Evolutionary conservation across 768 basidiomycete genomes (phyloP), one percentile per base, ranked within the genome.

Genomic region (Trametes sanguinea): DNA sequence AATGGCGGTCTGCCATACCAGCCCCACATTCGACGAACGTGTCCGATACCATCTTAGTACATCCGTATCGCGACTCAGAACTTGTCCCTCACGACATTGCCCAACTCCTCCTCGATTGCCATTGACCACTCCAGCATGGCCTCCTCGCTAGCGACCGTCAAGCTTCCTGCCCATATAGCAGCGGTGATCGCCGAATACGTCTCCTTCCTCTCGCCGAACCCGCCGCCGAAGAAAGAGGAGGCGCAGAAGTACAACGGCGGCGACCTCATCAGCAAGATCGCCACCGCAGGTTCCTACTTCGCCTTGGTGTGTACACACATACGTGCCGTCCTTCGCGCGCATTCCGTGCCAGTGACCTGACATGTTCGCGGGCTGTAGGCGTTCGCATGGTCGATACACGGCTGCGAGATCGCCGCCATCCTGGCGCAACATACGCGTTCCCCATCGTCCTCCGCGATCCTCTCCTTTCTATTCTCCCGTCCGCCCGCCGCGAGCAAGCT

Each of bases 181-280:
- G 45, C 55, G 33, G 47, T 56, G 55, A 14, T 56, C 55, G 55
- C 55, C 6, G 55, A 56, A 29, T 46, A 56, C 45, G 37, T 47
- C 55, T 32, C 45, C 10, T 56, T 37, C 44, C 27, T n/a, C 17
- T 13, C 48, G 39, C 57, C 57, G 16, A 58, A 58, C 27, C 57
- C 57, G 14, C 47, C 57, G 2, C 57, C 57, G 39, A 32, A n/a
- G 16, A 58, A 51, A 30, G 51, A 52, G 17, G 57, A 58, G 37
- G 30, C 48, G 4, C 10, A 37, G 27, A 51, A 44, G 51, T 58
- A 56, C 33, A 30, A 30, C 17, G 45, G 45, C 11, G 46, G 55
- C 14, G 55, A 56, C 55, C 1, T 37, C 17, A 22, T 56, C 45
- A 47, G 45, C 45, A n/a, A 17, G 29, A 47, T 47, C 33, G 44